A percentile compares a stretch with the other conserved stretches of the same genome.
Evolutionary conservation across 2,329 filamentous ascomycete species (phyloP).

Genomic region (Fusarium subtropicale): DNA sequence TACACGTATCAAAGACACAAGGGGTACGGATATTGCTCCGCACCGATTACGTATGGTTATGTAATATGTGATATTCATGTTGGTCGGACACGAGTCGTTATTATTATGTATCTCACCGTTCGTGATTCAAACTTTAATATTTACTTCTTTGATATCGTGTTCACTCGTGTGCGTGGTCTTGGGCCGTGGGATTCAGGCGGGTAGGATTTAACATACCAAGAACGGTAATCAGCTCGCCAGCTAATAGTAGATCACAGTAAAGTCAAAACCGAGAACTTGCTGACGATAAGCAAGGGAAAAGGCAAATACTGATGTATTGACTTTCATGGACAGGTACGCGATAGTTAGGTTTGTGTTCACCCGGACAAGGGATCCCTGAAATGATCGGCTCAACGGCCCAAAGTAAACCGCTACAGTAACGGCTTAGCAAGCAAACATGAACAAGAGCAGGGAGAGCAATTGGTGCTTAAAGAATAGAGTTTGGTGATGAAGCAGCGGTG

Average conservation of each 20-base stretch:
- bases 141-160: background rate
- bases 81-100: conserved; percentile 18
- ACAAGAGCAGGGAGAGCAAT: conserved; percentile 28
- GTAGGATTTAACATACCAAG: conserved; percentile 2
- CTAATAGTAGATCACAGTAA: background rate
- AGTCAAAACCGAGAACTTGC: background rate
- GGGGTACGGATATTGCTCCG: conserved; percentile 1
- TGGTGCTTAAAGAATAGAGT: conserved; percentile 43
- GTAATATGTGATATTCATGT: background rate
- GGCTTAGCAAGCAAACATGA: conserved; percentile 31
- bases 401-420: conserved; percentile 21
- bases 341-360: conserved; percentile 12
- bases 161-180: background rate
- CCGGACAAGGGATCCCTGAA: conserved; percentile 12
- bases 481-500: conserved; percentile 46
- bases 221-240: conserved; percentile 16
- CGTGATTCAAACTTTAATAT: conserved; percentile 15
- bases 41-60: background rate
- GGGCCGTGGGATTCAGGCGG: background rate
- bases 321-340: background rate
- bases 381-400: conserved; percentile 29
- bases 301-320: background rate
- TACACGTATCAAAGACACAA: background rate
- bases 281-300: background rate
- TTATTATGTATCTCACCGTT: conserved; percentile 3